Evolutionary conservation across 1,284 basidiomycete species (phyloP), one percentile per base, ranked within the genome.

Genomic region (Cryptococcus sp.): DNA sequence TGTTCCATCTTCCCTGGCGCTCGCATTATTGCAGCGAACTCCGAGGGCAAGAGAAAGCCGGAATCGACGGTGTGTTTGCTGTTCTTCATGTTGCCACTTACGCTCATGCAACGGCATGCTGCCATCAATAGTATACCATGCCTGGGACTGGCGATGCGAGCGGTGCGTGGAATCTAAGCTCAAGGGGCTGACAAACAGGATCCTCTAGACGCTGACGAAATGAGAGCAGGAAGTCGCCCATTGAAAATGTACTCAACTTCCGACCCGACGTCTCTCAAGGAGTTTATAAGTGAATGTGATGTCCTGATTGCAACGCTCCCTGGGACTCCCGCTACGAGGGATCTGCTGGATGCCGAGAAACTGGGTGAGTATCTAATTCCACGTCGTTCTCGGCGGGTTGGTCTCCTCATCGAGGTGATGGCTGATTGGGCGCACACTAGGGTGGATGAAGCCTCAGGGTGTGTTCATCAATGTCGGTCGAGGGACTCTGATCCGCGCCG

Each of bases 1-100:
- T 25, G 25, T 25, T 25, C 25, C 25, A 25, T 25, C 25, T 25
- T 25, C 1, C 68, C 73, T 49, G 72, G 72, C 1, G 69, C 73
- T 62, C 57, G 63, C 3, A 64, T 78, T 52, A 70, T 79, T 25
- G 77, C 73, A 6, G 76, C 75, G 16, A 79, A 78, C 57, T 71
- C 75, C n/a, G 60, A 57, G 11, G 75, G 76, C 17, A 66, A 66
- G 60, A 58, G 67, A 1, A 61, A 62, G 1, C 50, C 55, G n/a
- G 71, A 76, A 35, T 55, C 65, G n/a, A 75, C 75, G 19, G 72
- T 77, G 54, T 53, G 73, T 43, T 10, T 16, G 16, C 10, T 19
- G 4, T 40, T 48, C 35, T 13, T 25, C 25, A 3, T 25, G 25
- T 3, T 25, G 25, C 6, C 25, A 25, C 25, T 25, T 25, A 6